These are phyloP conservation scores for Trifolium subterraneum DNA, from an alignment of 306 rosid genomes.

Conservation along the genomic window DNA sequence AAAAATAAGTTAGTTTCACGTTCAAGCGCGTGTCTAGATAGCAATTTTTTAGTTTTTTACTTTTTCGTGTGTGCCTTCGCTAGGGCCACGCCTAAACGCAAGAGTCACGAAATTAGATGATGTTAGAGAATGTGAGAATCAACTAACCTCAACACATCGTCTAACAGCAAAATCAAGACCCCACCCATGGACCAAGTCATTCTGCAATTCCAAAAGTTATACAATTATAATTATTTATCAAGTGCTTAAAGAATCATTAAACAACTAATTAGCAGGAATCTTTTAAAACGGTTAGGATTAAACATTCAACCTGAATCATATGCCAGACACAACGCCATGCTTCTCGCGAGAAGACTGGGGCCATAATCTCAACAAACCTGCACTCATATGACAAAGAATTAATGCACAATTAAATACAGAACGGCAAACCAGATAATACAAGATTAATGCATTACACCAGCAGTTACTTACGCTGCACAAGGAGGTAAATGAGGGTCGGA, in stretches of 20 bases:
- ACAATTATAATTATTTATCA: constrained; percentile 11
- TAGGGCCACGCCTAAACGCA: constrained; percentile 8
- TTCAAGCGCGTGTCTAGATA: constrained; percentile 11
- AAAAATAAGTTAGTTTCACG: constrained; percentile 16
- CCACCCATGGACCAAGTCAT: constrained; percentile 99
- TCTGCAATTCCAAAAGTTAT: constrained; percentile 56
- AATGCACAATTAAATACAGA: constrained; percentile 13
- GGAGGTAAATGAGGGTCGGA: constrained; percentile 93
- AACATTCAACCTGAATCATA: constrained; percentile 85
- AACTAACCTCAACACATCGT: constrained; percentile 90
- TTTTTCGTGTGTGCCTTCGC: constrained; percentile 14
- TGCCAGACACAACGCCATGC: constrained; percentile 99
- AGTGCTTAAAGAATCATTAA: constrained; percentile 17
- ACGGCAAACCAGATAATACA: constrained; percentile 15
- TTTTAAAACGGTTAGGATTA: constrained; percentile 38
- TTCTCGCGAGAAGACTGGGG: constrained; percentile 95
- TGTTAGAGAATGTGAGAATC: constrained; percentile 6
- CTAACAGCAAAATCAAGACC: constrained; percentile 98
- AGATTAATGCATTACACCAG: constrained; percentile 23
- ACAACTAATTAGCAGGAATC: constrained; percentile 5
- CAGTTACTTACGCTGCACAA: constrained; percentile 88
- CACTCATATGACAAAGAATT: constrained; percentile 28
- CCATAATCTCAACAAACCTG: constrained; percentile 99
- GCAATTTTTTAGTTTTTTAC: not conserved
- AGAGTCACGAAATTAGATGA: not conserved